Percentiles rank a stretch among this genome's conserved stretches.
These are phyloP conservation scores for Amanita polypyramis DNA, from an alignment of 768 basidiomycete species.

Conservation along the genomic window DNA sequence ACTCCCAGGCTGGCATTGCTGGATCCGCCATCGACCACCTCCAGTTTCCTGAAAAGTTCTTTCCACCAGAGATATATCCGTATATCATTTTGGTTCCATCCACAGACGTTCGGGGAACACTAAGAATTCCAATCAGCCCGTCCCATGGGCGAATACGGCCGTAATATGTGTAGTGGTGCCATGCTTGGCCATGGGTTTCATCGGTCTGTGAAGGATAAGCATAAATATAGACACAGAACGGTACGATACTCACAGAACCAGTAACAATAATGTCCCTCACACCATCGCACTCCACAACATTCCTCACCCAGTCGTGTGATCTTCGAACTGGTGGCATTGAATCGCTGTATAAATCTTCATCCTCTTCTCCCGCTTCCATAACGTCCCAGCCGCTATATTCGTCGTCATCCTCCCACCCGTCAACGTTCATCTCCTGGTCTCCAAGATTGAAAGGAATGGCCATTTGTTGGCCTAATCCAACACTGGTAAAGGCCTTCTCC, in stretches of 20 bases:
- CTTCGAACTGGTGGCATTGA: conserved; percentile 10
- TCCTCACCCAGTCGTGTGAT: conserved; percentile 13
- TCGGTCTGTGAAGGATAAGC: conserved; percentile 32
- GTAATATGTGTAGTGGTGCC: conserved; percentile 36
- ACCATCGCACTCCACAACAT: conserved; percentile 33
- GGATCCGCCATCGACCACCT: conserved; percentile 36
- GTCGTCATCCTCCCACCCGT: conserved; percentile 10
- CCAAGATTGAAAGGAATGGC: conserved; percentile 10
- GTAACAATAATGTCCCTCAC: conserved; percentile 51
- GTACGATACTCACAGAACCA: conserved; percentile 35
- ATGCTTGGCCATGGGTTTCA: conserved; percentile 32
- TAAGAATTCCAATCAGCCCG: conserved; percentile 43
- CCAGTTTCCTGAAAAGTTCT: conserved; percentile 69
- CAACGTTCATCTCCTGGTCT: conserved; percentile 18
- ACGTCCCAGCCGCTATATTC: conserved; percentile 19
- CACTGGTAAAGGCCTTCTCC: conserved; percentile 3
- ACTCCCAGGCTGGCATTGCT: conserved; percentile 44
- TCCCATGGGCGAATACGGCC: conserved; percentile 52
- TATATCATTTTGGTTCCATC: conserved; percentile 42
- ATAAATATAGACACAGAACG: conserved; percentile 5
- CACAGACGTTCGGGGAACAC: conserved; percentile 15
- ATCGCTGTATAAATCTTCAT: conserved; percentile 3
- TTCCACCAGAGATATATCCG: conserved; percentile 57
- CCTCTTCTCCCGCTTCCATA: conserved; percentile 14
- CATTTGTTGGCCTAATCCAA: conserved; percentile 5